Evolutionary conservation across 495 filamentous ascomycete species (phyloP), one percentile per base, ranked within the genome.

Genomic region (Tetracladium setigerum): DNA sequence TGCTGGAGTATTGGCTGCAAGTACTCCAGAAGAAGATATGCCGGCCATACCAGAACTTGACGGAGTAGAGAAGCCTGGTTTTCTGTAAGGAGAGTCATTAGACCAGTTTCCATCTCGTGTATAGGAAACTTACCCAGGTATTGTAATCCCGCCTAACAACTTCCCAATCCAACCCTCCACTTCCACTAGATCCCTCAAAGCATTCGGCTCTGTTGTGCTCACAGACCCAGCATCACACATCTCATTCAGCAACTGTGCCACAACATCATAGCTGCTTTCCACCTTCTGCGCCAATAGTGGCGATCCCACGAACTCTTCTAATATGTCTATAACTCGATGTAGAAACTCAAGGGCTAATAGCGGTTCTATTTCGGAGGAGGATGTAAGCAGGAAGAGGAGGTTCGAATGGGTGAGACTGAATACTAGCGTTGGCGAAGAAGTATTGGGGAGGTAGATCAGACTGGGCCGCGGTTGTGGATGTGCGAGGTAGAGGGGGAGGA

Each of bases 331-430:
- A 13, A 95, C 78, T 35, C 92, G 82, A 68, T 97, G 92, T 38
- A 99, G 74, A 69, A 97, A 97, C 65, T 97, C 94, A 44, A 96
- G 78, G 17, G 85, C 83, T n/a, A 96, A 77, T n/a, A 99, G 76
- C 16, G 92, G 88, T 60, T 97, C 92, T 48, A 84, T 82, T 49
- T 96, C 91, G 38, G 80, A 72, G 22, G 89, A 89, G 22, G 76
- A 76, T 0, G 95, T 86, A 6, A 87, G 81, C 32, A 99, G 74
- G 54, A 95, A 90, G 36, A 95, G 77, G 14, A 97, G 73, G 61
- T 87, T 89, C 33, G 86, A 84, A 68, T 99, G 88, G 10, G 73
- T 67, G 37, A 94, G 79, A 49, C 84, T 92, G 71, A 92, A 95
- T 22, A 96, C 75, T 0, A 95, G 79, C 0, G 87, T 91, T n/a